Conservation (phyloP, 371 early-diverging fungal species). For the Catenaria anguillulae region DNA sequence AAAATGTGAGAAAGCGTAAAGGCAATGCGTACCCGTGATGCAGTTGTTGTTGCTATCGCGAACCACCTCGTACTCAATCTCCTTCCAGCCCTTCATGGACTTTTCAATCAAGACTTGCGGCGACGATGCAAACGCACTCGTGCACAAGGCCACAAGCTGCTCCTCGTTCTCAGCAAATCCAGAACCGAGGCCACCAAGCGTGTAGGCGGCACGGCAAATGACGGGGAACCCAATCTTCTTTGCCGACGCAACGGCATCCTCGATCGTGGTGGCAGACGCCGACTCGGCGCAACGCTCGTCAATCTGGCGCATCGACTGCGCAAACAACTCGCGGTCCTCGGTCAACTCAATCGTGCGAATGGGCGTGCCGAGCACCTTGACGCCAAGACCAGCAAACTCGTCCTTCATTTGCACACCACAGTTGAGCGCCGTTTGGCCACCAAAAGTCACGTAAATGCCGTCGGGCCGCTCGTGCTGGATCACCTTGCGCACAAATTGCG, state of each 20-base stretch:
- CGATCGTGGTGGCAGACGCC: slow-evolving; percentile 57
- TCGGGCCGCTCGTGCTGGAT: slow-evolving; percentile 85
- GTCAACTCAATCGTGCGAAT: slow-evolving; percentile 71
- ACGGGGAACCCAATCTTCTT: slow-evolving; percentile 74
- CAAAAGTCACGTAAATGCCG: slow-evolving; percentile 81
- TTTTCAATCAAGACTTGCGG: slow-evolving; percentile 83
- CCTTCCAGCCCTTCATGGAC: slow-evolving; percentile 97
- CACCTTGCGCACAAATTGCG: slow-evolving; percentile 76
- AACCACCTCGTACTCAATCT: slow-evolving; percentile 95
- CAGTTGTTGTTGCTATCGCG: slow-evolving; percentile 89
- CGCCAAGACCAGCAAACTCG: slow-evolving; percentile 51
- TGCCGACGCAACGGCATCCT: slow-evolving; percentile 72
- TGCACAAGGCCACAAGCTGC: slow-evolving; percentile 53
- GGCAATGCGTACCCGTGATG: slow-evolving; percentile 38
- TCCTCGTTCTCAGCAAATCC: slow-evolving; percentile 73
- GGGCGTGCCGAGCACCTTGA: slow-evolving; percentile 86
- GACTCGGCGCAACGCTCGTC: slow-evolving; percentile 75
- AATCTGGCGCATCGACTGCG: slow-evolving; percentile 69
- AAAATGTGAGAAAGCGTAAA: no score
- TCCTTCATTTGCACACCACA: slow-evolving; percentile 73
- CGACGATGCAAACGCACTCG: slow-evolving; percentile 58
- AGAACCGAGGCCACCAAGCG: slow-evolving; percentile 90
- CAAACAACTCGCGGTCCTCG: slow-evolving; percentile 90
- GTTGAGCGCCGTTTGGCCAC: slow-evolving; percentile 88
- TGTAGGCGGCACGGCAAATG: slow-evolving; percentile 81